Conservation (phyloP, 2,329 filamentous ascomycete genomes). For the Phialemonium atrogriseum region DNA sequence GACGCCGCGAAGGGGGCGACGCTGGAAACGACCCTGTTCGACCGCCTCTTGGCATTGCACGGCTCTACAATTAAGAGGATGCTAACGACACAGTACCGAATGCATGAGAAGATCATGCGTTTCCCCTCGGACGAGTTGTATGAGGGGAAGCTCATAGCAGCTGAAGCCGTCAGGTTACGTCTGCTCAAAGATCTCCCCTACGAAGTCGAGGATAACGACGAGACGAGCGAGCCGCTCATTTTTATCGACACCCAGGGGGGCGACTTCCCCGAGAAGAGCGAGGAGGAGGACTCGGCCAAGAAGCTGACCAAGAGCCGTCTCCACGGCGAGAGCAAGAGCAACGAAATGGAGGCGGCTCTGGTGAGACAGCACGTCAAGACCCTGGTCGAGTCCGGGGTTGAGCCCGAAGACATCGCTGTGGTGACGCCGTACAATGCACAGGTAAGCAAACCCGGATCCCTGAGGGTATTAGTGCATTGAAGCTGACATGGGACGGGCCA, state of each 20-base stretch:
- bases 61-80: constrained; percentile 82
- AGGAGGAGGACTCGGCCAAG: constrained; percentile 56
- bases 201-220: constrained; percentile 68
- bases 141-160: constrained; percentile 71
- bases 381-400: constrained; percentile 72
- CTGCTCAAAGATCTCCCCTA: constrained; percentile 73
- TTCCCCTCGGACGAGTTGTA: constrained; percentile 90
- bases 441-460: constrained; percentile 32
- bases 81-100: constrained; percentile 95
- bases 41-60: constrained; percentile 74
- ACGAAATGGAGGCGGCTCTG: constrained; percentile 79
- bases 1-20: constrained; percentile 43
- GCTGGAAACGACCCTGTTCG: constrained; percentile 88
- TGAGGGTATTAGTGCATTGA: background rate
- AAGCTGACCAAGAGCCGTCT: constrained; percentile 37
- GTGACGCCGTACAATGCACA: constrained; percentile 96
- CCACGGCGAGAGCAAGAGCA: constrained; percentile 67
- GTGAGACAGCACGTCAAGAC: constrained; percentile 69
- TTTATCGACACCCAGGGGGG: constrained; percentile 97
- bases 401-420: constrained; percentile 78
- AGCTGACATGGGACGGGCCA: constrained; percentile 13
- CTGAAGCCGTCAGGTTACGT: constrained; percentile 65
- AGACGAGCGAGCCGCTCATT: constrained; percentile 78
- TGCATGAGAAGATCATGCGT: constrained; percentile 93
- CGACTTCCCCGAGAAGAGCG: constrained; percentile 75